These are phyloP conservation scores for Fabrea salina DNA, from an alignment of 169 alveolate genomes.

Conservation along the genomic window DNA sequence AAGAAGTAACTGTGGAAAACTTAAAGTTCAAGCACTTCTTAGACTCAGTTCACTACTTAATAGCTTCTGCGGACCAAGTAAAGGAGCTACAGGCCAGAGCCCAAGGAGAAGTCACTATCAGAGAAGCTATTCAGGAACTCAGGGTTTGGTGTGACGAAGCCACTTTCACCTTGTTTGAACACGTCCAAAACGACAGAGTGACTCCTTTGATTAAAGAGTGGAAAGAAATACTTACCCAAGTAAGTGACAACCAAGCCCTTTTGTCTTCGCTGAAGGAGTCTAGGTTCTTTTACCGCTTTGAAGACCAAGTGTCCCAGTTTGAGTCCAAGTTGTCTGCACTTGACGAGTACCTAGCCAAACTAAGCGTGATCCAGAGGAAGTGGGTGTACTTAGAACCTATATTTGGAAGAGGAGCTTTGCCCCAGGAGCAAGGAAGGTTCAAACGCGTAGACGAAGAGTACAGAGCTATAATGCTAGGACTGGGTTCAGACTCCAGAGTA, in stretches of 20 bases:
- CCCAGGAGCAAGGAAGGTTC: constrained; percentile 89
- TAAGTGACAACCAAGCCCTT: constrained; percentile 87
- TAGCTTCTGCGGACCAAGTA: constrained; percentile 72
- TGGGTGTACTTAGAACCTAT: constrained; percentile 93
- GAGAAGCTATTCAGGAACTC: constrained; percentile 91
- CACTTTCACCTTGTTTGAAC: constrained; percentile 82
- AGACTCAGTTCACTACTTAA: constrained; percentile 66
- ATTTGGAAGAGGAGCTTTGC: constrained; percentile 91
- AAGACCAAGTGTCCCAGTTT: constrained; percentile 85
- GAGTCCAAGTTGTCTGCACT: constrained; percentile 83
- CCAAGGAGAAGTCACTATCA: constrained; percentile 89
- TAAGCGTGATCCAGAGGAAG: constrained; percentile 88
- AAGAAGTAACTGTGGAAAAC: constrained; percentile 79
- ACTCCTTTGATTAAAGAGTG: constrained; percentile 91
- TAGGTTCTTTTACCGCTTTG: constrained; percentile 76
- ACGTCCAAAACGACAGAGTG: constrained; percentile 72
- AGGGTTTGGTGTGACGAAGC: constrained; percentile 91
- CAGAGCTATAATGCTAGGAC: constrained; percentile 79
- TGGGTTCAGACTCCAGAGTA: constrained; percentile 82
- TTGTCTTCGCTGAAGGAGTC: constrained; percentile 84
- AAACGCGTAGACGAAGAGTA: constrained; percentile 88
- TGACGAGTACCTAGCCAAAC: constrained; percentile 80
- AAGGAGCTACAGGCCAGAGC: constrained; percentile 89
- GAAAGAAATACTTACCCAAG: constrained; percentile 89
- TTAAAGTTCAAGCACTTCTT: constrained; percentile 77